Percentiles rank a stretch among this genome's conserved stretches.
Evolutionary conservation across 1,284 basidiomycete species (phyloP).

Genomic region (Puccinia horiana): DNA sequence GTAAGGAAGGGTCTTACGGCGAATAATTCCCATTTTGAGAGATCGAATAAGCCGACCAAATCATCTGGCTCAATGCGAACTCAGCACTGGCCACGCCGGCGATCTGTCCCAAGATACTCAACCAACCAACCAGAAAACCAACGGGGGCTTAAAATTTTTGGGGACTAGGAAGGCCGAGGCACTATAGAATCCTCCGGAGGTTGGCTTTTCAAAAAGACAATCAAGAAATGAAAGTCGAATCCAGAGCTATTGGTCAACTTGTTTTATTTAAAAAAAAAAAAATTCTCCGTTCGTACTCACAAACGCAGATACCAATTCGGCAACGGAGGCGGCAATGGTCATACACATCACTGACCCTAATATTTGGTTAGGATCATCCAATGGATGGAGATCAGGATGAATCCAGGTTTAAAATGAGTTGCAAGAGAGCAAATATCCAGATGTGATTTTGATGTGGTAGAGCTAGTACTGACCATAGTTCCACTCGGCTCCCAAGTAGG

Average conservation of each 20-base stretch:
- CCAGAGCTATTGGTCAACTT: not conserved
- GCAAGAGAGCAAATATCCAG: not conserved
- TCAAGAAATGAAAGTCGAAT: not conserved
- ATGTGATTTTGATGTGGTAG: not conserved
- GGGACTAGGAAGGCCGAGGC: slow-evolving; percentile 77
- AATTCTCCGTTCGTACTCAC: not conserved
- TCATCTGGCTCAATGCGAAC: slow-evolving; percentile 85
- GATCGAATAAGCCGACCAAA: slow-evolving; percentile 68
- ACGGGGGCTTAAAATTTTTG: slow-evolving; percentile 67
- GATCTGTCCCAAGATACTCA: slow-evolving; percentile 83
- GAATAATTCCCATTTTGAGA: slow-evolving; percentile 56
- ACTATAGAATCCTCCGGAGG: slow-evolving; percentile 77
- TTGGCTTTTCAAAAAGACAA: slow-evolving; percentile 63
- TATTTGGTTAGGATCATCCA: not conserved
- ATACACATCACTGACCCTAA: slow-evolving; percentile 38
- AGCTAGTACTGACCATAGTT: too few relatives aligned
- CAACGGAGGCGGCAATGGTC: slow-evolving; percentile 20
- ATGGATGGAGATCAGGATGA: not conserved
- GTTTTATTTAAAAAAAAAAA: not conserved
- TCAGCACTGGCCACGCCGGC: slow-evolving; percentile 82
- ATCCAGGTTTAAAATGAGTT: not conserved
- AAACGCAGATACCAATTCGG: slow-evolving; percentile 41
- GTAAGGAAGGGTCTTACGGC: slow-evolving; percentile 55
- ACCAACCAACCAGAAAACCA: slow-evolving; percentile 60
- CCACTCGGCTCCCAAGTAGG: too few relatives aligned